phyloP scores from a whole-genome alignment of 2,329 filamentous ascomycete genomes.

The Fusarium robinianum region DNA sequence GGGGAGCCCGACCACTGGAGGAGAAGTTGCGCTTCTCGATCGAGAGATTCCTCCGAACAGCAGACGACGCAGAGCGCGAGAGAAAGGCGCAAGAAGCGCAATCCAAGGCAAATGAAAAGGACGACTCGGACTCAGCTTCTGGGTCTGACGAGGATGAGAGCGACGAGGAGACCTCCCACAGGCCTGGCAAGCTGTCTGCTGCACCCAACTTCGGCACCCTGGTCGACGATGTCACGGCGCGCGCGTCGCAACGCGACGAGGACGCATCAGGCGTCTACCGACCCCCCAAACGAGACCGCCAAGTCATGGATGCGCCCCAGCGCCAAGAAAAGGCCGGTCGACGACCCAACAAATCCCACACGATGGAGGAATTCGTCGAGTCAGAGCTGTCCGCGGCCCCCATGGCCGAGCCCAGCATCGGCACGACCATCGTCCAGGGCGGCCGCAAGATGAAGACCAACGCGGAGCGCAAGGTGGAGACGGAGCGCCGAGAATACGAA shows the following conservation, averaged over 20 bases:
- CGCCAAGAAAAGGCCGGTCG: conserved; percentile 63
- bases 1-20: conserved; percentile 88
- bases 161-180: conserved; percentile 34
- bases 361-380: conserved; percentile 89
- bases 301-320: conserved; percentile 75
- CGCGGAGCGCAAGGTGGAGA: conserved; percentile 75
- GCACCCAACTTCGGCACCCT: conserved; percentile 42
- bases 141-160: conserved; percentile 46
- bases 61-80: conserved; percentile 69
- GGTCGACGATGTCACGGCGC: conserved; percentile 41
- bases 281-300: conserved; percentile 85
- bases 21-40: conserved; percentile 92
- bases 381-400: conserved; percentile 84
- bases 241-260: conserved; percentile 37
- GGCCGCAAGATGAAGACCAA: conserved; percentile 81
- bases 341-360: conserved; percentile 72
- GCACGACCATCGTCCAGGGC: conserved; percentile 80
- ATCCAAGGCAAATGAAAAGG: conserved; percentile 38
- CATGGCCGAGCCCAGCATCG: conserved; percentile 84
- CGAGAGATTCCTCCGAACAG: conserved; percentile 88
- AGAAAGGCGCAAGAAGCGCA: conserved; percentile 42
- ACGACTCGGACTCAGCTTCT: conserved; percentile 29
- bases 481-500: conserved; percentile 83
- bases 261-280: conserved; percentile 75
- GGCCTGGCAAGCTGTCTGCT: conserved; percentile 36